Conservation (phyloP, 139 green algal genomes). For the Parachlorella kessleri region DNA sequence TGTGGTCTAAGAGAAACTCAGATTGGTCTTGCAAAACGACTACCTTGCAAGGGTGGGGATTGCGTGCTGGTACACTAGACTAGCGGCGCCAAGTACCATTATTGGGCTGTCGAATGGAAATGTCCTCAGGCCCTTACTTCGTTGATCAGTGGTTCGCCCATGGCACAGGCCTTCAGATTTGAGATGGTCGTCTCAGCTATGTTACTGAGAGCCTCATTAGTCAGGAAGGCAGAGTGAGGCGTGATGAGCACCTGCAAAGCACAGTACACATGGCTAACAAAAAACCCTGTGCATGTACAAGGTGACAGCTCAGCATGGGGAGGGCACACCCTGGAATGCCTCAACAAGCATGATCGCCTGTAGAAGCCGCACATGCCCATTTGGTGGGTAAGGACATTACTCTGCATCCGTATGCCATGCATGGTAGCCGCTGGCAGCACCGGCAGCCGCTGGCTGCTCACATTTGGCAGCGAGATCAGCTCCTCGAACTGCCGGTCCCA, state of each 20-base stretch:
- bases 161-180: slow-evolving; percentile 20
- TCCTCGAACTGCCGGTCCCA: slow-evolving; percentile 65
- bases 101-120: neutral
- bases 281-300: too few relatives aligned
- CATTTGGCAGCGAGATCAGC: slow-evolving; percentile 59
- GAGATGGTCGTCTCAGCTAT: slow-evolving; percentile 78
- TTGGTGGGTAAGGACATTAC: too few relatives aligned
- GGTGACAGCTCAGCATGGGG: too few relatives aligned
- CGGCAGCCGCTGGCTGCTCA: slow-evolving; percentile 52
- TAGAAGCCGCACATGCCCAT: too few relatives aligned
- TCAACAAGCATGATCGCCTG: too few relatives aligned
- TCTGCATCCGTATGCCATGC: too few relatives aligned
- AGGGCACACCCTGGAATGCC: too few relatives aligned
- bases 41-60: too few relatives aligned
- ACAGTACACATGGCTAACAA: too few relatives aligned
- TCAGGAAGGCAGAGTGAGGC: slow-evolving; percentile 86
- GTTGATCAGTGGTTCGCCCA: slow-evolving; percentile 29
- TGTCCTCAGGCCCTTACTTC: slow-evolving; percentile 25
- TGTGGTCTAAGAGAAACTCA: too few relatives aligned
- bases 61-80: too few relatives aligned
- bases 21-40: too few relatives aligned
- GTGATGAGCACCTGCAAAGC: slow-evolving; percentile 55
- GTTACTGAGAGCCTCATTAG: slow-evolving; percentile 63
- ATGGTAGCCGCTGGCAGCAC: slow-evolving; percentile 44
- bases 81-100: neutral